Evolutionary conservation across 2,329 filamentous ascomycete species (phyloP).

Genomic region (Microcyclosporella mali): DNA sequence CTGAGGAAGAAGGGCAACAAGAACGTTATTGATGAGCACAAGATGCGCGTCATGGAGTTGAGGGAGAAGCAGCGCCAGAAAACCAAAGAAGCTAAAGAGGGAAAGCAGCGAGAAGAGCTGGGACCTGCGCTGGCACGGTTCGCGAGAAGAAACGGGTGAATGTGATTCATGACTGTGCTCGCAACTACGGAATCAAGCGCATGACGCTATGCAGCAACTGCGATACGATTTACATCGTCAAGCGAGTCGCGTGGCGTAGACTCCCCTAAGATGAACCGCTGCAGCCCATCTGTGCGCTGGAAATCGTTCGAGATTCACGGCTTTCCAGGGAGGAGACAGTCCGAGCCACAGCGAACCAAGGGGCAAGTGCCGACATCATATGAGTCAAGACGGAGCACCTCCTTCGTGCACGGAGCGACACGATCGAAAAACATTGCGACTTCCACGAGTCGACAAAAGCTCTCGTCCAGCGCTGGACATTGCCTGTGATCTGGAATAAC

Average conservation of each 20-base stretch:
- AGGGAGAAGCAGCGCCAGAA: conserved; percentile 62
- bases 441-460: no score
- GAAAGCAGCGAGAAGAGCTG: conserved; percentile 66
- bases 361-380: no score
- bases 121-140: conserved; percentile 85
- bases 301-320: no score
- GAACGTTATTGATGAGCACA: conserved; percentile 95
- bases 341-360: no score
- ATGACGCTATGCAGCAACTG: neutral
- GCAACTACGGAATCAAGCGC: neutral
- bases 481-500: no score
- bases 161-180: neutral
- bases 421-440: no score
- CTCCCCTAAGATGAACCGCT: neutral
- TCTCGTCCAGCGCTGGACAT: no score
- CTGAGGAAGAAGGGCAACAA: conserved; percentile 84
- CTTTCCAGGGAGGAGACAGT: no score
- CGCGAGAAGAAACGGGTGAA: conserved; percentile 55
- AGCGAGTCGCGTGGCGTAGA: neutral
- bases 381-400: no score
- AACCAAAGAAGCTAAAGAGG: conserved; percentile 59
- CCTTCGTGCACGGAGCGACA: no score
- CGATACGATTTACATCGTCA: neutral
- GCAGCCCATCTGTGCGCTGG: no score
- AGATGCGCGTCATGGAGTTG: conserved; percentile 76